Percentiles rank a stretch among this genome's conserved stretches.
phyloP scores from a whole-genome alignment of 2,329 filamentous ascomycete genomes.

The Colletotrichum tofieldiae region DNA sequence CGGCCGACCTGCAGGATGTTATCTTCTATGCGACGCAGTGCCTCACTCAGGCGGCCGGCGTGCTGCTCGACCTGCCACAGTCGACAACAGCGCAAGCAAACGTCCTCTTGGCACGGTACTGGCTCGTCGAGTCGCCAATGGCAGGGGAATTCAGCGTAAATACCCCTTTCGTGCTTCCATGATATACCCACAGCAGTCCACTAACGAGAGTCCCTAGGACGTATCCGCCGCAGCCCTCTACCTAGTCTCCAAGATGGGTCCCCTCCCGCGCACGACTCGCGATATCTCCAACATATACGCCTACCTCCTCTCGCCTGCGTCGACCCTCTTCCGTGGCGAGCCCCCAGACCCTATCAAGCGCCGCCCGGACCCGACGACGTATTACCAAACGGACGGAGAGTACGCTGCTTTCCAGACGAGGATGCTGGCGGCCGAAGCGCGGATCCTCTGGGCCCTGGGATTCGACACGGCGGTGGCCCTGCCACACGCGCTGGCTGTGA shows the following conservation, averaged over 20 bases:
- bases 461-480: constrained; percentile 87
- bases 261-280: constrained; percentile 81
- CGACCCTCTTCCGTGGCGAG: constrained; percentile 66
- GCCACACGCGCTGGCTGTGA: constrained; percentile 89
- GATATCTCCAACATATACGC: constrained; percentile 89
- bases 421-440: constrained; percentile 82
- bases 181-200: not conserved
- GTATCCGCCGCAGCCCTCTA: constrained; percentile 87
- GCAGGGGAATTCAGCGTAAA: constrained; percentile 71
- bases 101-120: constrained; percentile 86
- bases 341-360: constrained; percentile 45
- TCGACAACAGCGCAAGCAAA: constrained; percentile 89
- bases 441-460: constrained; percentile 81
- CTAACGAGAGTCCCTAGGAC: constrained; percentile 67
- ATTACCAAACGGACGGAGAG: constrained; percentile 81
- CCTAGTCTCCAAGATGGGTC: constrained; percentile 86
- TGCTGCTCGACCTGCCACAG: constrained; percentile 88
- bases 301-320: constrained; percentile 79
- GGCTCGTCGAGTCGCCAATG: constrained; percentile 73
- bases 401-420: constrained; percentile 77
- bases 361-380: constrained; percentile 64
- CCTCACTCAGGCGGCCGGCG: constrained; percentile 83
- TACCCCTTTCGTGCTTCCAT: not conserved
- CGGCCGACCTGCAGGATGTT: constrained; percentile 78
- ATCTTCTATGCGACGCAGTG: constrained; percentile 80